Conservation (phyloP, 257 asterid genomes). For the Solanum etuberosum region DNA sequence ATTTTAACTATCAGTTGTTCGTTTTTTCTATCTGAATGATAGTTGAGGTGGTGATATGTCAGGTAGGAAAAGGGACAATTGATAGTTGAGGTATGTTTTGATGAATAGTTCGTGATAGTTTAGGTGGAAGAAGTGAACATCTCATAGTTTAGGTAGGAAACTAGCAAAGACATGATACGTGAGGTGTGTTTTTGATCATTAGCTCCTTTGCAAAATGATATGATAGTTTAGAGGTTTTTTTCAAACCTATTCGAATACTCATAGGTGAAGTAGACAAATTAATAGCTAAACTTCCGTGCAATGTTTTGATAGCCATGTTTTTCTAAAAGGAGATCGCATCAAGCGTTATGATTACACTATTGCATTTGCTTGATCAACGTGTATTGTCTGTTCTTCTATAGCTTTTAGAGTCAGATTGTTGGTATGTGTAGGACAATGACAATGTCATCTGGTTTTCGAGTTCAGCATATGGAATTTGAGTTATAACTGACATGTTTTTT, state of each 20-base stretch:
- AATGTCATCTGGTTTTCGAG: not conserved
- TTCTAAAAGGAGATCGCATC: not conserved
- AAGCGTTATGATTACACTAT: not conserved
- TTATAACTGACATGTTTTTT: not conserved
- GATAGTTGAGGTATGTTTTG: not conserved
- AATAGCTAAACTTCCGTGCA: not conserved
- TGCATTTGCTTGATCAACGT: not conserved
- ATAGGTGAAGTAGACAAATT: not conserved
- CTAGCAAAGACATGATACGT: not conserved
- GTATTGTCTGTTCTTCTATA: not conserved
- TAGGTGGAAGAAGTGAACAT: not conserved
- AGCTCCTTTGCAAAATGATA: not conserved
- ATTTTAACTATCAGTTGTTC: not conserved
- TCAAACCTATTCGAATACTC: not conserved
- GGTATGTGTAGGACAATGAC: not conserved
- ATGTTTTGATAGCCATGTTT: not conserved
- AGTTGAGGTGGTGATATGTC: not conserved
- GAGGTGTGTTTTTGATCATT: not conserved
- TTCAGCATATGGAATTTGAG: not conserved
- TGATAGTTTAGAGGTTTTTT: not conserved
- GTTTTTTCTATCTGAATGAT: not conserved
- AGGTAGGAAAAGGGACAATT: not conserved
- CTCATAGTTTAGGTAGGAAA: not conserved
- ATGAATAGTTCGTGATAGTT: not conserved
- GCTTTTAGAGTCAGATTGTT: not conserved